Conservation (phyloP, 441 rosid species). For the Kokia cookei region DNA sequence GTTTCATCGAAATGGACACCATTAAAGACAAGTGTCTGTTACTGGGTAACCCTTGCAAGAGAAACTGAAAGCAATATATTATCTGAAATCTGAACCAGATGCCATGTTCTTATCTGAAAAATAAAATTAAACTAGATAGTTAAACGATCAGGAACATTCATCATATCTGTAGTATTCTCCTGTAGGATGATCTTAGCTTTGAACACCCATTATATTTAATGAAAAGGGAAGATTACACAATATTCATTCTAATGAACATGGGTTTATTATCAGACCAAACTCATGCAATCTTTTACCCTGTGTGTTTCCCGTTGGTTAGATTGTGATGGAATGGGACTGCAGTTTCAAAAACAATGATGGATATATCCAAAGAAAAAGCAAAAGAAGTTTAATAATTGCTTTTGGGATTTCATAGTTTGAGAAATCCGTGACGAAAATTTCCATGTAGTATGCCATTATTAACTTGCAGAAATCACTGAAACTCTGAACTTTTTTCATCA, state of each 20-base stretch:
- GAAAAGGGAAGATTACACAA: not conserved
- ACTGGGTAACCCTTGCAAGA: constrained; percentile 16
- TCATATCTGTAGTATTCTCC: not conserved
- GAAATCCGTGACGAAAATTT: constrained; percentile 22
- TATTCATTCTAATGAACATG: not conserved
- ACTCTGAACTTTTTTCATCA: constrained; percentile 35
- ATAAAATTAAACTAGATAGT: not conserved
- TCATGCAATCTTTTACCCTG: not conserved
- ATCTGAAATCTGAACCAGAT: constrained; percentile 18
- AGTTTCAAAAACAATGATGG: constrained; percentile 28
- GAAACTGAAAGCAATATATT: constrained; percentile 19
- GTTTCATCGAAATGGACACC: constrained; percentile 21
- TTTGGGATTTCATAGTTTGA: constrained; percentile 20
- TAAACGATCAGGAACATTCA: constrained; percentile 2
- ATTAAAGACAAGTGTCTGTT: constrained; percentile 13
- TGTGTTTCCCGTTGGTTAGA: not conserved
- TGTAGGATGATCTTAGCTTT: constrained; percentile 1
- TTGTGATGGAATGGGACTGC: constrained; percentile 22
- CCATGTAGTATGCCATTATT: constrained; percentile 27
- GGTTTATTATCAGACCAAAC: not conserved
- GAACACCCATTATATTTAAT: not conserved
- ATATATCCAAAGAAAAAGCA: constrained; percentile 17
- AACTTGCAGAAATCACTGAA: constrained; percentile 30
- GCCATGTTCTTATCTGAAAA: constrained; percentile 9
- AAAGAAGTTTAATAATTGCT: constrained; percentile 7